Evolutionary conservation across 2,329 filamentous ascomycete species (phyloP), one percentile per base, ranked within the genome.

Genomic region (Colletotrichum camelliae): DNA sequence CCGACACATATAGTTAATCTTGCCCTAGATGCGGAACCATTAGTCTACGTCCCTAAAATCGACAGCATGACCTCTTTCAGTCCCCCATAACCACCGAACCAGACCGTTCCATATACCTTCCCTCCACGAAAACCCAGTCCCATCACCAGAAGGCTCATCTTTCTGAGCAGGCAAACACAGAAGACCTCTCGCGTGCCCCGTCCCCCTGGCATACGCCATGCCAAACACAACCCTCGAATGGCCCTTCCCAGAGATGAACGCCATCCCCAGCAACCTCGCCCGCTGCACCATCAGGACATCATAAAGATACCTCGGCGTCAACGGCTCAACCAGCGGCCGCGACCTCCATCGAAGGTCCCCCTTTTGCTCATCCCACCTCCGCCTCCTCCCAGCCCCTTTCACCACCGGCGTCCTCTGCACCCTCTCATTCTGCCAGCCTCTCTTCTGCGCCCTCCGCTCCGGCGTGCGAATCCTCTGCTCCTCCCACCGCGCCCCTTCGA

Each of bases 401-500:
- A 9, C 31, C 8, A 48, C 39, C 39, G 39, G 39, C 39, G 39
- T 9, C 39, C 39, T 3, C 39, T n/a, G 39, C 18, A 12, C 18
- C 18, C 39, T 48, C 18, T 48, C 39, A 48, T n/a, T n/a, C 39
- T 48, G 39, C 39, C 55, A 58, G 27, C 18, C 55, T 12, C 27
- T 58, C 55, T 58, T 24, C 55, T 58, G 55, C 21, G 55, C 55
- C 55, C 55, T 24, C 21, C 27, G 55, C 16, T 29, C 21, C 27
- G 55, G 55, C 21, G 55, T 29, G 8, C 21, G 55, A 5, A n/a
- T 39, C 39, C 64, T 62, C 55, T 75, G 68, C 70, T 75, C 73
- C 55, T 67, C 73, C 62, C 70, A 75, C 55, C 62, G 5, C 10
- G 69, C 73, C 69, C 62, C 73, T 7, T 75, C 70, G 5, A 72